Evolutionary conservation across 345 rosid genomes (phyloP).

Genomic region (Raphanus raphanistrum): DNA sequence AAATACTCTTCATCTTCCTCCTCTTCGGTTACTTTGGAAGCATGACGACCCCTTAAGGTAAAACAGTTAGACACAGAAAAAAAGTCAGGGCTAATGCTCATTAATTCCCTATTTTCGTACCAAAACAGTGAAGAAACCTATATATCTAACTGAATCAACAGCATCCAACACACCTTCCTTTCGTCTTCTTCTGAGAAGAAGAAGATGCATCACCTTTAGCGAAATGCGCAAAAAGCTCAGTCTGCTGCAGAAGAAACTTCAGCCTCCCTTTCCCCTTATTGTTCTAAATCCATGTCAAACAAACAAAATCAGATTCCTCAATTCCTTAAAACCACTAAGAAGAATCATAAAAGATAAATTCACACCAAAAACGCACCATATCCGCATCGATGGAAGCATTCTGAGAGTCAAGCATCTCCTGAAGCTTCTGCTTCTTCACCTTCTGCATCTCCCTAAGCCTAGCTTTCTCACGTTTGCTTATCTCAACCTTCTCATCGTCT

Average conservation of each 20-base stretch:
- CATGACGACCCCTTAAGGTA: conserved; percentile 85
- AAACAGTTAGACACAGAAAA: not conserved
- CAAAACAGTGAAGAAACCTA: not conserved
- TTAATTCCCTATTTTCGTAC: not conserved
- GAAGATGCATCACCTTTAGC: conserved; percentile 82
- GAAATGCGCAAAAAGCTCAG: conserved; percentile 97
- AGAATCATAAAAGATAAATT: not conserved
- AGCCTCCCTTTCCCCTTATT: conserved; percentile 85
- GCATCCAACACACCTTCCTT: conserved; percentile 68
- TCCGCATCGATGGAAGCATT: conserved; percentile 95
- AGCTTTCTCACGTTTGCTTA: not conserved
- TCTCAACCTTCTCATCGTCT: not conserved
- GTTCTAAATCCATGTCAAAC: conserved; percentile 49
- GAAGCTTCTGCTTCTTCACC: conserved; percentile 87
- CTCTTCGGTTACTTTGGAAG: conserved; percentile 94
- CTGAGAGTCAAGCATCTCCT: conserved; percentile 85
- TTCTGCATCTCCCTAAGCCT: conserved; percentile 65
- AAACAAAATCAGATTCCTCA: not conserved
- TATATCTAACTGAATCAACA: not conserved
- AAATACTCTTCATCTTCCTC: conserved; percentile 98
- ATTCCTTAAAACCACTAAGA: not conserved
- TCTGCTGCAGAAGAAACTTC: conserved; percentile 92
- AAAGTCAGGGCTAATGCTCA: not conserved
- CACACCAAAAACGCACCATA: conserved; percentile 51
- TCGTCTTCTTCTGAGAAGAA: conserved; percentile 64